These are phyloP conservation scores for Venturia pyrina DNA, from an alignment of 2,329 filamentous ascomycete genomes.

Conservation along the genomic window DNA sequence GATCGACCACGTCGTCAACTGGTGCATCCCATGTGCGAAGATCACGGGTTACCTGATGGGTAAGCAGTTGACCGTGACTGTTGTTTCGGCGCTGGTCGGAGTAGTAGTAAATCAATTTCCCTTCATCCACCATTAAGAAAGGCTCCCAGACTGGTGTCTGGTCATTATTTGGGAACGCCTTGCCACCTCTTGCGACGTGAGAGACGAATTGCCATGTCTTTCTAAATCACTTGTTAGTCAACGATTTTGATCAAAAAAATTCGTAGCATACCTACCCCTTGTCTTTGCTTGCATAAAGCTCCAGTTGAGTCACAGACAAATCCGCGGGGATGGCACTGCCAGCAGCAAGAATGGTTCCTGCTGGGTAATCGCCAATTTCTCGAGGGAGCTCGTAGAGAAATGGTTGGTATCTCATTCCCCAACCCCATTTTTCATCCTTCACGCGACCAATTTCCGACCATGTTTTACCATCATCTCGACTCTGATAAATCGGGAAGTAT, in stretches of 20 bases:
- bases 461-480: slow-evolving; percentile 36
- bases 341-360: slow-evolving; percentile 53
- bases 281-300: slow-evolving; percentile 57
- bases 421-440: slow-evolving; percentile 52
- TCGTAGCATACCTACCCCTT: slow-evolving; percentile 34
- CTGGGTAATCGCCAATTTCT: slow-evolving; percentile 45
- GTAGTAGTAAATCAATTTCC: slow-evolving; percentile 56
- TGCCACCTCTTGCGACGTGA: slow-evolving; percentile 54
- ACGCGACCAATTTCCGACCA: slow-evolving; percentile 57
- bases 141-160: slow-evolving; percentile 65
- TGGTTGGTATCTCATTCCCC: slow-evolving; percentile 60
- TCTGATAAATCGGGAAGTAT: slow-evolving; percentile 39
- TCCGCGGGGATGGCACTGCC: slow-evolving; percentile 51
- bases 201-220: slow-evolving; percentile 57
- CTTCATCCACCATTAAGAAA: slow-evolving; percentile 50
- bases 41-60: slow-evolving; percentile 53
- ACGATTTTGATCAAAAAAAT: not conserved
- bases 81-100: slow-evolving; percentile 57
- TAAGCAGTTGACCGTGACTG: slow-evolving; percentile 56
- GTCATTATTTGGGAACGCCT: slow-evolving; percentile 52
- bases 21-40: slow-evolving; percentile 49
- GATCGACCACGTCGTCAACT: slow-evolving; percentile 53
- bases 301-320: slow-evolving; percentile 55
- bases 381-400: slow-evolving; percentile 54
- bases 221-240: slow-evolving; percentile 4